Evolutionary conservation across 345 rosid species (phyloP), one percentile per base, ranked within the genome.

Genomic region (Bruguiera parviflora): DNA sequence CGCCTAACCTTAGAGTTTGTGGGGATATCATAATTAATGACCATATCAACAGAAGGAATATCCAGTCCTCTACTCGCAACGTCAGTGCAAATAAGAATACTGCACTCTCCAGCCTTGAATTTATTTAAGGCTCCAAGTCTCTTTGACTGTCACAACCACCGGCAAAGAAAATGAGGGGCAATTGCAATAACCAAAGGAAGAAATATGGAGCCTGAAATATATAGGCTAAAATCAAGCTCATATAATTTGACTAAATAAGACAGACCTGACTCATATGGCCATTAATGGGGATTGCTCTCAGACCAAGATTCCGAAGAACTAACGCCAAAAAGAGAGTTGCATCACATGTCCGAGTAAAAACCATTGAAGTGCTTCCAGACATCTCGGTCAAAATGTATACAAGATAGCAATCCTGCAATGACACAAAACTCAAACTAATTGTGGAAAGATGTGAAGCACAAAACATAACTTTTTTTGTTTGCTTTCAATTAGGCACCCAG

Each of bases 1-100:
- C 24, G 49, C 19, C 81, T 55, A 11, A 87, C 96, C 92, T 87
- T 87, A 35, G 92, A 85, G 73, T 86, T 86, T 21, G 96, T 81
- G 56, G 99, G 99, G 75, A 92, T 86, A 62, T 95, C 97, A 55
- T 92, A 95, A 77, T 95, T 95, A 69, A 92, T 88, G 76, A 95
- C 99, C 83, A 86, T 77, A 80, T 92, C 99, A n/a, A 92, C 99
- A 0, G 97, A 83, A 1, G 97, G 96, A 76, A 95, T 92, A 84
- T 95, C 96, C 11, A 95, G 97, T 70, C 98, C 99, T 85, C 99
- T 87, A 76, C 98, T 92, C 43, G 99, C 99, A 73, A 92, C 97
- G 73, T 95, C 96, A 28, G 98, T 95, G 76, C 96, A 92, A 75
- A 92, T 85, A 72, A 95, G 93, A 73, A 92, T 84, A 75, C 89